Conservation (phyloP, 257 asterid genomes). For the Nicotiana paniculata region DNA sequence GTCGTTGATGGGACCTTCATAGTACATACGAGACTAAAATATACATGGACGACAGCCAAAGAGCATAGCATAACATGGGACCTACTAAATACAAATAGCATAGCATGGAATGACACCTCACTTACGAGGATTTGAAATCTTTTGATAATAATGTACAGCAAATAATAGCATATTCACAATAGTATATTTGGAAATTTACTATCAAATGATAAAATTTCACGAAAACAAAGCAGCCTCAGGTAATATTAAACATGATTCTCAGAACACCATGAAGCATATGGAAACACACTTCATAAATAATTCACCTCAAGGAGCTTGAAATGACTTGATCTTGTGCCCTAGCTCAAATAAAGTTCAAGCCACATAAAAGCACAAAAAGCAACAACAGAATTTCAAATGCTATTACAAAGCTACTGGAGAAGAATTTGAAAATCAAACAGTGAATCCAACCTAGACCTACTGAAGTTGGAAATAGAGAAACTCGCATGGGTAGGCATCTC, state of each 20-base stretch:
- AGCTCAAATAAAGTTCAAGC: background rate
- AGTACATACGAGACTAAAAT: too few species aligned
- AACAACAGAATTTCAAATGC: background rate
- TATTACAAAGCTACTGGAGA: background rate
- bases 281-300: too few species aligned
- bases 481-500: constrained; percentile 37
- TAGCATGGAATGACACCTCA: background rate
- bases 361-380: background rate
- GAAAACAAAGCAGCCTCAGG: background rate
- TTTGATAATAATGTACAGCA: background rate
- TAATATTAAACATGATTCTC: background rate
- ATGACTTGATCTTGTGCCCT: background rate
- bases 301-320: background rate
- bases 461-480: constrained; percentile 27
- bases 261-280: background rate
- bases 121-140: background rate
- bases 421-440: constrained; percentile 8
- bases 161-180: background rate
- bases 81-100: background rate
- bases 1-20: too few species aligned
- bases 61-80: background rate
- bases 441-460: constrained; percentile 16
- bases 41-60: too few species aligned
- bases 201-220: background rate
- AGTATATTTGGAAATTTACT: background rate